Base-by-base conservation (phyloP, 495 filamentous ascomycete genomes). In the Aspergillus wentii region DNA sequence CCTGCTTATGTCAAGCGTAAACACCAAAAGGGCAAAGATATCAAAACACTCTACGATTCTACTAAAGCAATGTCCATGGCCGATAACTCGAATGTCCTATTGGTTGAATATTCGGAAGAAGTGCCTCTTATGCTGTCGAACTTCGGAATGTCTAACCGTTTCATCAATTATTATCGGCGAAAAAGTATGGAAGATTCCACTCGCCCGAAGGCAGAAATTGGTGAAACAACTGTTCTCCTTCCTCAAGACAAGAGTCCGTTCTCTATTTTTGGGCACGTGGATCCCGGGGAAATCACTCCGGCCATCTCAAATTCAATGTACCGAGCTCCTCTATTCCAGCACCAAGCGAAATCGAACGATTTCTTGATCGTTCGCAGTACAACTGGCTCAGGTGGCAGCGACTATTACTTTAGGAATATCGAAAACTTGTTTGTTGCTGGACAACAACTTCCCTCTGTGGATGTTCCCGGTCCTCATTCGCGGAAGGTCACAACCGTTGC, bases 71-170 rank as follows among this genome's bases (percentile, higher is more conserved):
- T 99, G 10, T 83, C 83, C 1, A 59, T 95, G 50, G 84, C 80
- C 39, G 92, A 99, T 56, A 95, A 90, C 53, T 89, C 94, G 0
- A 82, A 77, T 17, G 80, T 83, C 11, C 68, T 95, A 7, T 71
- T 99, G 11, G 79, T 96, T 21, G 92, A 99, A 63, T 97, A 97
- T 61, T 92, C 88, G 8, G 92, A 99, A 56, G 88, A 97, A 57
- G 84, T 85, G 38, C 92, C 92, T 1, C 84, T 78, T 9, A 85
- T 90, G 40, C 70, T 99, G 44, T 95, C 92, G 6, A 94, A 94
- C 59, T 91, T 95, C 46, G 92, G 90, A 43, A 99, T 99, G 92
- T 91, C 88, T 34, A 91, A 80, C 56, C 83, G 86, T 27, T 78
- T 97, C 27, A 85, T 97, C 63, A 96, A 97, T 51, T 97, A 96